phyloP scores from a whole-genome alignment of 805 yeast genomes.

The Lachancea thermotolerans region DNA sequence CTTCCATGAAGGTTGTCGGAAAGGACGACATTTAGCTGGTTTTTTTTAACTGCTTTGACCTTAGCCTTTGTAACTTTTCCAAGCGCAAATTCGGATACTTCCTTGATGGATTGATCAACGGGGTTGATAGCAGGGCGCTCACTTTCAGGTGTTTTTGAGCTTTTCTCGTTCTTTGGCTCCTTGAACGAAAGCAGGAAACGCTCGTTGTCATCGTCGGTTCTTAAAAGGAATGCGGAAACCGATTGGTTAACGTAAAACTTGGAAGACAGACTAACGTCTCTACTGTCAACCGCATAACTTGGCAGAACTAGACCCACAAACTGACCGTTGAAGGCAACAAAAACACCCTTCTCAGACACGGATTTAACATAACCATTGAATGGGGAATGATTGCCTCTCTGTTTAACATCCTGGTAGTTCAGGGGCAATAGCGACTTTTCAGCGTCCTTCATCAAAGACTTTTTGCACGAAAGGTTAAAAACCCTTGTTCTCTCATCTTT shows the following conservation, averaged over 20 bases:
- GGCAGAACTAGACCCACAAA: slow-evolving; percentile 81
- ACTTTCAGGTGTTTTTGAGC: slow-evolving; percentile 9
- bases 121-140: slow-evolving; percentile 44
- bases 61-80: slow-evolving; percentile 58
- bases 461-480: slow-evolving; percentile 57
- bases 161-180: slow-evolving; percentile 25
- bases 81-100: slow-evolving; percentile 44
- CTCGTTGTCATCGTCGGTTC: slow-evolving; percentile 59
- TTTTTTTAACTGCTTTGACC: slow-evolving; percentile 56
- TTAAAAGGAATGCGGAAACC: slow-evolving; percentile 57
- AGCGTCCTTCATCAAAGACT: slow-evolving; percentile 61
- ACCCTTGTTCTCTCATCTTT: slow-evolving; percentile 57
- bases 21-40: slow-evolving; percentile 66
- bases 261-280: slow-evolving; percentile 45
- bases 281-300: slow-evolving; percentile 54
- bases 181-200: slow-evolving; percentile 65
- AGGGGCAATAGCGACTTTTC: slow-evolving; percentile 48
- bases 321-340: slow-evolving; percentile 72
- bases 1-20: slow-evolving; percentile 79
- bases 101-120: slow-evolving; percentile 46
- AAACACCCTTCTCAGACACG: slow-evolving; percentile 72
- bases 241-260: slow-evolving; percentile 63
- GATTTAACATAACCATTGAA: slow-evolving; percentile 74
- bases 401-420: slow-evolving; percentile 48
- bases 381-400: slow-evolving; percentile 35